phyloP scores from a whole-genome alignment of 2,329 filamentous ascomycete genomes.

The Colletotrichum lindemuthianum region DNA sequence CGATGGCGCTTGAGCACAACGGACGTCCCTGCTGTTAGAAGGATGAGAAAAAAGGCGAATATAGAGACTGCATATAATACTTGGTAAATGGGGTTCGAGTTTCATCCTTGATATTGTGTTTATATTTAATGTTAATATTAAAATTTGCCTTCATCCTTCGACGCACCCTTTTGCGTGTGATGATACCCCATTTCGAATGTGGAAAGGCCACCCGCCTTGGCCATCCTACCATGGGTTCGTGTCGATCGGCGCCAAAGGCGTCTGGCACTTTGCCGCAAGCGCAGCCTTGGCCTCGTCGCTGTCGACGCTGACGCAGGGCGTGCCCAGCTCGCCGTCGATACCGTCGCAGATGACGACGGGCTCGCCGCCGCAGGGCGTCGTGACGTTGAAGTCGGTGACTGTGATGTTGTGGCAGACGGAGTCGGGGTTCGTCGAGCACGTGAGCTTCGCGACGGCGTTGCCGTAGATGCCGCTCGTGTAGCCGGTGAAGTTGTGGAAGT shows the following conservation, averaged over 20 bases:
- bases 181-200: no score
- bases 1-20: background rate
- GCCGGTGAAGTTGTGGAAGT: constrained; percentile 68
- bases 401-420: constrained; percentile 67
- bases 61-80: no score
- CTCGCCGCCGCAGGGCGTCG: constrained; percentile 56
- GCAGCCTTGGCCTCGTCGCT: constrained; percentile 24
- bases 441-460: constrained; percentile 62
- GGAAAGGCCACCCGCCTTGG: no score
- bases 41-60: no score
- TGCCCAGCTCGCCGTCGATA: constrained; percentile 48
- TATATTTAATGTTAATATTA: no score
- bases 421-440: constrained; percentile 61
- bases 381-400: constrained; percentile 64
- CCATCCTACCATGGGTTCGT: constrained; percentile 14
- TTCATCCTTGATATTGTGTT: no score
- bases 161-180: no score
- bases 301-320: constrained; percentile 43
- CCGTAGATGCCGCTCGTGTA: constrained; percentile 66
- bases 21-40: no score
- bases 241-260: constrained; percentile 22
- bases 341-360: constrained; percentile 62
- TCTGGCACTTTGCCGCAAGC: constrained; percentile 29
- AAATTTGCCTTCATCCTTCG: no score
- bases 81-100: no score